A percentile compares a stretch with the other conserved stretches of the same genome.
Evolutionary conservation across 1,139 yeast species (phyloP).

Genomic region (Scheffersomyces illinoinensis): DNA sequence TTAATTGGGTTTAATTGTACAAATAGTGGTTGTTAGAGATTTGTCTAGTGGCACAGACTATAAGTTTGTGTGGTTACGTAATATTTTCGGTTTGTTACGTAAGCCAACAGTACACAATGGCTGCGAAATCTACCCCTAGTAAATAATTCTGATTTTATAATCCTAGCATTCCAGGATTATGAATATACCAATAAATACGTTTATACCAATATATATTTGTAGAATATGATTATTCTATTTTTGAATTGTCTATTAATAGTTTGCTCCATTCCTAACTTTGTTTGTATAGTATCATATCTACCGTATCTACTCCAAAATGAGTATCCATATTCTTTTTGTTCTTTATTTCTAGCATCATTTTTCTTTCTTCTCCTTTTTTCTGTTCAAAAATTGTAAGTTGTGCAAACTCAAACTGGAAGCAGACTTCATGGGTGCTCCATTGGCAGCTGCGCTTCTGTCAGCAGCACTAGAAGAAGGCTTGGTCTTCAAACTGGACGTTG

Average conservation of each 20-base stretch:
- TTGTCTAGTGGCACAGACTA: neutral
- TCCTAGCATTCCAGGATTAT: too few relatives aligned
- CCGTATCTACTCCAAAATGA: neutral
- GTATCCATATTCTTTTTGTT: neutral
- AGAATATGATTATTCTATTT: too few relatives aligned
- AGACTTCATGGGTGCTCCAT: conserved; percentile 11
- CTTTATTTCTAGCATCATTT: neutral
- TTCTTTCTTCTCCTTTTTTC: conserved; percentile 11
- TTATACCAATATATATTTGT: too few relatives aligned
- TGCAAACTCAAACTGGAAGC: conserved; percentile 14
- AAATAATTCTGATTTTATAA: too few relatives aligned
- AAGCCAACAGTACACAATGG: neutral
- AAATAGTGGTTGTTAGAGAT: neutral
- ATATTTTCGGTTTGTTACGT: too few relatives aligned
- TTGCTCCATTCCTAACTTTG: neutral
- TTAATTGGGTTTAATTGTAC: neutral
- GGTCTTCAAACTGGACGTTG: conserved; percentile 10
- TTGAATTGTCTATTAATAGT: too few relatives aligned
- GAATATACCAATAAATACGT: too few relatives aligned
- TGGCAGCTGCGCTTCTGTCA: conserved; percentile 30
- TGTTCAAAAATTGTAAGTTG: conserved; percentile 15
- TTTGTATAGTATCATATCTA: neutral
- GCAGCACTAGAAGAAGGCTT: conserved; percentile 35
- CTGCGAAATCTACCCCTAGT: neutral
- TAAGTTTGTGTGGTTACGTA: neutral